Evolutionary conservation across 495 filamentous ascomycete genomes (phyloP).

Genomic region (Elaphomyces granulatus): DNA sequence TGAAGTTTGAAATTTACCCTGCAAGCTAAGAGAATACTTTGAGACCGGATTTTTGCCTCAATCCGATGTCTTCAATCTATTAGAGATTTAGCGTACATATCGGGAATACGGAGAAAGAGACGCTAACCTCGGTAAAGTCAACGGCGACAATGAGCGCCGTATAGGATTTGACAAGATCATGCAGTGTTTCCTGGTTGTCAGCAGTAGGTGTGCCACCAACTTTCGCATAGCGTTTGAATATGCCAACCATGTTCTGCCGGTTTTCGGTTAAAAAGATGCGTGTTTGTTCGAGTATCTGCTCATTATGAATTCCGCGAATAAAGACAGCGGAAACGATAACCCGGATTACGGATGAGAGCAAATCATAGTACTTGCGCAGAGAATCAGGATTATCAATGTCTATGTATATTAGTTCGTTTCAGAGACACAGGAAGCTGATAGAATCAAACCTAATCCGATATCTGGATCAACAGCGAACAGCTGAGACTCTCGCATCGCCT

Average conservation of each 20-base stretch:
- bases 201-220: conserved; percentile 43
- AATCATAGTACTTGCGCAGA: conserved; percentile 63
- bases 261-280: conserved; percentile 66
- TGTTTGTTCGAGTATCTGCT: conserved; percentile 56
- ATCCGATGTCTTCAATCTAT: conserved; percentile 30
- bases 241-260: conserved; percentile 61
- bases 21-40: conserved; percentile 29
- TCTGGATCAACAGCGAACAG: conserved; percentile 90
- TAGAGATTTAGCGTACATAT: background rate
- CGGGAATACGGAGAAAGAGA: background rate
- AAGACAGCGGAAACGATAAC: conserved; percentile 70
- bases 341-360: conserved; percentile 67
- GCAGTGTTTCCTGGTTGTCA: conserved; percentile 28
- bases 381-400: conserved; percentile 56
- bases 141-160: conserved; percentile 43
- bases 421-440: conserved; percentile 7
- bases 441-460: conserved; percentile 56
- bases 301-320: conserved; percentile 65
- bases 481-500: conserved; percentile 57
- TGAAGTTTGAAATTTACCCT: no score
- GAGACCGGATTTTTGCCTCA: conserved; percentile 18
- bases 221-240: conserved; percentile 81
- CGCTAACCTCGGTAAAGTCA: conserved; percentile 46
- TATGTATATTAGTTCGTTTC: conserved; percentile 14
- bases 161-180: conserved; percentile 45